Evolutionary conservation across 106 monocot species (phyloP), one percentile per base, ranked within the genome.

Genomic region (Allium sativum): DNA sequence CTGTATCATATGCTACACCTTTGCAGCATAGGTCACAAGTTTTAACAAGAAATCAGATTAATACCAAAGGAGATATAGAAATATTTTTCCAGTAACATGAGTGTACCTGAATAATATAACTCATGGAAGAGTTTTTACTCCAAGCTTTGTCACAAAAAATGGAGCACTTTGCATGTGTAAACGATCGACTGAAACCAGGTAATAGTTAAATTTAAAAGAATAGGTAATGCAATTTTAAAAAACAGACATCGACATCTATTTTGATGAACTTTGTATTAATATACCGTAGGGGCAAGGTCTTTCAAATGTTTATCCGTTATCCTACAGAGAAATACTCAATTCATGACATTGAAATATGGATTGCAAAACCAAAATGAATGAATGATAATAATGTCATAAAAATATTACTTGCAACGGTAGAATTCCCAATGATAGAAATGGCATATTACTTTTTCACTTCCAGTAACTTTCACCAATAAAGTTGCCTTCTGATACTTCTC

Each of bases 351-450:
- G n/a, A n/a, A n/a, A n/a, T n/a, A n/a, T n/a, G n/a, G n/a, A n/a
- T n/a, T n/a, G n/a, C n/a, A n/a, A n/a, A 15, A 52, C 17, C 16
- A 17, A 48, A 44, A 55, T 40, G 65, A 55, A 20, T n/a, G 4
- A n/a, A n/a, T n/a, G n/a, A n/a, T 47, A 12, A 47, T 47, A 47
- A 47, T 8, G 12, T 47, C 47, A 47, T 47, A 47, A 47, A 59
- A n/a, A n/a, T n/a, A 44, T 84, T 85, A 98, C 96, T 91, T 98
- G 96, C 96, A 98, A 62, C 96, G 87, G 53, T 98, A 98, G 58
- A 98, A 98, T 76, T 98, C 96, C 22, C 67, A 77, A 70, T 98
- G 96, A 70, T 82, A 98, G 74, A 98, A 98, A 77, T 98, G 96
- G 73, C 96, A 91, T 41, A 98, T 77, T 16, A 67, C 87, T 80